Evolutionary conservation across 257 asterid genomes (phyloP).

Genomic region (Fraxinus americana): DNA sequence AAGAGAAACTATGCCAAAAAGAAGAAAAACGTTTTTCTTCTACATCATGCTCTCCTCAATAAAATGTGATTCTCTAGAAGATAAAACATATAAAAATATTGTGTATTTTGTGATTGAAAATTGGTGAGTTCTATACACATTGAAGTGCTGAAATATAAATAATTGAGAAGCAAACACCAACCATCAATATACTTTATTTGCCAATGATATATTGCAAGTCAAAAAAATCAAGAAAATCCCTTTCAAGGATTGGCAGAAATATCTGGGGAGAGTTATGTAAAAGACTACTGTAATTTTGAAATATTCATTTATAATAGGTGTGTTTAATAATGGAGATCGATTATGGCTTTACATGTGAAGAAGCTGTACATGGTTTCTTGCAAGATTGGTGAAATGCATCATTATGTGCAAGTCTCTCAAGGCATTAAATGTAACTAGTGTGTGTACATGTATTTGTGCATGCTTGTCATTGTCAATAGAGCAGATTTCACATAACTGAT

Average conservation of each 20-base stretch:
- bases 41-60: not conserved
- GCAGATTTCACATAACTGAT: not conserved
- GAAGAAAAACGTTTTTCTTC: not conserved
- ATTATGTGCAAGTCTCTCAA: not conserved
- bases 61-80: conserved; percentile 2
- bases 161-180: not conserved
- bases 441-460: not conserved
- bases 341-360: not conserved
- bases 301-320: not conserved
- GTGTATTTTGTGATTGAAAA: not conserved
- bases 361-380: not conserved
- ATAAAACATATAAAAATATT: not conserved
- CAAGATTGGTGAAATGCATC: not conserved
- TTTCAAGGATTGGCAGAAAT: not conserved
- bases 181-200: too few relatives aligned
- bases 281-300: not conserved
- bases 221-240: not conserved
- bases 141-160: not conserved
- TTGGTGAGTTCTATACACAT: not conserved
- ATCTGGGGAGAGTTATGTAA: not conserved
- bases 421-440: not conserved
- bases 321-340: not conserved
- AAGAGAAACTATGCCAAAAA: not conserved
- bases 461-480: not conserved
- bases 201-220: not conserved